A percentile compares a stretch with the other conserved stretches of the same genome.
phyloP scores from a whole-genome alignment of 2,329 filamentous ascomycete species.

The Zasmidium cellare region DNA sequence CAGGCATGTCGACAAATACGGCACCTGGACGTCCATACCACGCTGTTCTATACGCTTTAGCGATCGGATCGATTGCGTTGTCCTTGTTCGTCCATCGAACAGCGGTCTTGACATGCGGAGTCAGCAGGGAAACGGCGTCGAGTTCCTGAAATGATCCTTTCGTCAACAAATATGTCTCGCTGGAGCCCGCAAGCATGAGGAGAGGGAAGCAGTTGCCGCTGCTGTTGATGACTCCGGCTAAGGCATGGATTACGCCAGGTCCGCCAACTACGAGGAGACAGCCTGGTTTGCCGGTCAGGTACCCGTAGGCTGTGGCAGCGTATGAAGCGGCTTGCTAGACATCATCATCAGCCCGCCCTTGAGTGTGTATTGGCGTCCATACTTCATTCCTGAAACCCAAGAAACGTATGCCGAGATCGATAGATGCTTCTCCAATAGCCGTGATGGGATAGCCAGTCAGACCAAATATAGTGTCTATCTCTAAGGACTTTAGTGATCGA shows the following conservation, averaged over 20 bases:
- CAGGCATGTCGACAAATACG: slow-evolving; percentile 8
- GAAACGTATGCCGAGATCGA: not conserved
- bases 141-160: not conserved
- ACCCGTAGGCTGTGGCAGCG: not conserved
- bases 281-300: not conserved
- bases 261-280: not conserved
- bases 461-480: not conserved
- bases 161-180: not conserved
- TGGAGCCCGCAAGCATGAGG: not conserved
- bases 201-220: not conserved
- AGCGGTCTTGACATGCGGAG: not conserved
- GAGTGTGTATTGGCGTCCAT: too few species aligned
- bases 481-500: not conserved
- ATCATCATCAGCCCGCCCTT: not conserved
- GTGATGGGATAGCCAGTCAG: not conserved
- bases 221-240: not conserved
- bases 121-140: not conserved
- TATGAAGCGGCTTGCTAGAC: not conserved
- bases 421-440: not conserved
- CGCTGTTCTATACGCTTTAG: not conserved
- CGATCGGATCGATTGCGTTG: not conserved
- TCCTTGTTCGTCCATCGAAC: slow-evolving; percentile 1
- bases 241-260: not conserved
- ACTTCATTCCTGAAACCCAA: not conserved
- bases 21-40: slow-evolving; percentile 9